Percentiles rank a stretch among this genome's conserved stretches.
phyloP scores from a whole-genome alignment of 805 yeast species.

The Lipomyces yamanashiensis region DNA sequence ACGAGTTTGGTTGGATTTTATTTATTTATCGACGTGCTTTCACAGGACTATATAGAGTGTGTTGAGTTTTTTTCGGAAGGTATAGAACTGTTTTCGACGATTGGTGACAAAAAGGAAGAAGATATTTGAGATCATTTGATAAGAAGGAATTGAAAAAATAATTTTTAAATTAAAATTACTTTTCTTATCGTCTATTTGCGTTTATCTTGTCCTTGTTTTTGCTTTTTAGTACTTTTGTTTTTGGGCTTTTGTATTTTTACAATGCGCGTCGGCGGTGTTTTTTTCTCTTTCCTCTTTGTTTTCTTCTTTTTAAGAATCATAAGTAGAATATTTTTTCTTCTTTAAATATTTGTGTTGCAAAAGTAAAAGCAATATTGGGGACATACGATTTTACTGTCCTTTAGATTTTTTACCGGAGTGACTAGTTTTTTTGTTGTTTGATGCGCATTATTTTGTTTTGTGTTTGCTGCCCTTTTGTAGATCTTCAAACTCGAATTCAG shows the following conservation, averaged over 20 bases:
- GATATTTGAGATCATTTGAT: not conserved
- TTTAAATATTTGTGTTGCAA: not conserved
- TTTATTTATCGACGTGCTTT: constrained; percentile 2
- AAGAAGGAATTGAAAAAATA: not conserved
- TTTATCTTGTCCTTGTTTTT: not conserved
- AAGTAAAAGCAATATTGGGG: too few relatives aligned
- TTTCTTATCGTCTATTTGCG: not conserved
- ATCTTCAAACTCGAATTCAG: too few relatives aligned
- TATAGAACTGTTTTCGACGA: constrained; percentile 2
- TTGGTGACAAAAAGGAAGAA: not conserved
- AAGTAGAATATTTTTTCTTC: not conserved
- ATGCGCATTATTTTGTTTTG: too few relatives aligned
- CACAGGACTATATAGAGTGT: not conserved
- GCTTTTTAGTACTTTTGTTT: not conserved
- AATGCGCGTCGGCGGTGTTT: constrained; percentile 12
- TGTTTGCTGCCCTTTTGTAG: too few relatives aligned
- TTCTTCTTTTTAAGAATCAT: not conserved
- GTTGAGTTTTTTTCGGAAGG: not conserved
- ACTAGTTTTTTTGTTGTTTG: too few relatives aligned
- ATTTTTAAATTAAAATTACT: not conserved
- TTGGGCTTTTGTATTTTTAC: constrained; percentile 8
- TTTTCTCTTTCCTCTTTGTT: not conserved
- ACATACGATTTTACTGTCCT: too few relatives aligned
- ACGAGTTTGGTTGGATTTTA: not conserved
- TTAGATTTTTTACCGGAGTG: too few relatives aligned